phyloP scores from a whole-genome alignment of 805 yeast species.

The Kurtzmaniella fragi region DNA sequence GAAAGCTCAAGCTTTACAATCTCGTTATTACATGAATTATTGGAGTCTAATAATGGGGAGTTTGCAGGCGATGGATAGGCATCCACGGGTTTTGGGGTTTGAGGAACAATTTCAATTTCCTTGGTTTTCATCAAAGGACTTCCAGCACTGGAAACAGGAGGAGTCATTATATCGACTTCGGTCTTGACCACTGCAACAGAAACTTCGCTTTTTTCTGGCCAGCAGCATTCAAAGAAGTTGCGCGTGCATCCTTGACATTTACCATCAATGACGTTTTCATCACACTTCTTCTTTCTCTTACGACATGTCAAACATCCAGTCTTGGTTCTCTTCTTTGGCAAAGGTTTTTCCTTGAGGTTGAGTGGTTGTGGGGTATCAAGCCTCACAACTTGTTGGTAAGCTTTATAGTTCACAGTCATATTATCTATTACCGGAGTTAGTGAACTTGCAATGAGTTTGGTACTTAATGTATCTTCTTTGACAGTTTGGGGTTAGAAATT shows the following conservation, averaged over 20 bases:
- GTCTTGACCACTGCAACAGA: neutral
- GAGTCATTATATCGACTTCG: neutral
- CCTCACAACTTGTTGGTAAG: slow-evolving; percentile 33
- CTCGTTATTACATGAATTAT: neutral
- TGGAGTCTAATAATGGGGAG: slow-evolving; percentile 1
- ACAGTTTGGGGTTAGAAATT: too few species aligned
- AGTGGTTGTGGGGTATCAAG: slow-evolving; percentile 15
- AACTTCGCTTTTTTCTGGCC: slow-evolving; percentile 22
- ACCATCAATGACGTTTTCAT: slow-evolving; percentile 39
- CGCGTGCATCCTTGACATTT: slow-evolving; percentile 42
- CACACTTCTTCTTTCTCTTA: slow-evolving; percentile 61
- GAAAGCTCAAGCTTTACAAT: slow-evolving; percentile 2
- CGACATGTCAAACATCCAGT: slow-evolving; percentile 61
- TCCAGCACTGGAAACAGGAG: neutral
- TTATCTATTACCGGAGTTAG: too few species aligned
- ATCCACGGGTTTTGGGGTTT: neutral
- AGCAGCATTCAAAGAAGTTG: slow-evolving; percentile 40
- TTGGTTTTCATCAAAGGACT: neutral
- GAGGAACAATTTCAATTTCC: neutral
- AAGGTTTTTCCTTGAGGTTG: slow-evolving; percentile 3
- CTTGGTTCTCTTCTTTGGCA: slow-evolving; percentile 32
- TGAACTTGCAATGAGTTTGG: too few species aligned
- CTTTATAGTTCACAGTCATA: slow-evolving; percentile 24
- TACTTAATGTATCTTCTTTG: too few species aligned
- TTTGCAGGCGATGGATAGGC: slow-evolving; percentile 5